These are phyloP conservation scores for Boletus insuetus DNA, from an alignment of 768 basidiomycete genomes.

Conservation along the genomic window DNA sequence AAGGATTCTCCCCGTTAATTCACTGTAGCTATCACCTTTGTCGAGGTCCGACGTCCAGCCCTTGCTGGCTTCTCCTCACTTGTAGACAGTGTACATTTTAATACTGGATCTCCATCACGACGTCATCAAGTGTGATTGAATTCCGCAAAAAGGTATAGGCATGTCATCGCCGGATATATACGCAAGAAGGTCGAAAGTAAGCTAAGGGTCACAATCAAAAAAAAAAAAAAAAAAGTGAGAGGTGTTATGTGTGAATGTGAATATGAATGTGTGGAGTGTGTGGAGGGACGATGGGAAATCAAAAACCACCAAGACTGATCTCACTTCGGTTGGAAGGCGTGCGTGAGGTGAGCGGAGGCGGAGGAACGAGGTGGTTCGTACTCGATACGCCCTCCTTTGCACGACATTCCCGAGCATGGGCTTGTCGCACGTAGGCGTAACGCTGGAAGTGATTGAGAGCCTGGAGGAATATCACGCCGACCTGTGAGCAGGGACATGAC, in stretches of 20 bases:
- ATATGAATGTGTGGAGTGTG: no score
- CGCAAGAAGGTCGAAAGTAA: constrained; percentile 31
- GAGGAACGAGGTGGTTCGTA: constrained; percentile 34
- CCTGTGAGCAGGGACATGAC: constrained; percentile 44
- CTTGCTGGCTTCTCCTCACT: no score
- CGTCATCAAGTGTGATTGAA: background rate
- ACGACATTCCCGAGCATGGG: constrained; percentile 59
- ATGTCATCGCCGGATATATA: constrained; percentile 17
- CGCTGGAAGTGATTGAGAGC: constrained; percentile 86
- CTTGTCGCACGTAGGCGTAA: constrained; percentile 83
- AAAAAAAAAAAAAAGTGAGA: background rate
- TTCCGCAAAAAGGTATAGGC: background rate
- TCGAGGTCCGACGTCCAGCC: no score
- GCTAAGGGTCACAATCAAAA: constrained; percentile 14
- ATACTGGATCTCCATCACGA: background rate
- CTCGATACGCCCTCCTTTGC: constrained; percentile 26
- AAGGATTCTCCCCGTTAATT: no score
- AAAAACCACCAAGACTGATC: constrained; percentile 38
- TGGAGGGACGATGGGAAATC: background rate
- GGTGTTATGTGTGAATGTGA: background rate
- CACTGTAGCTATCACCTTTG: no score
- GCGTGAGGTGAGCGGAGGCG: constrained; percentile 30
- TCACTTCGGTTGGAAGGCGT: constrained; percentile 48
- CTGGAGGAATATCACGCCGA: constrained; percentile 75
- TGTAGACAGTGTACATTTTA: background rate